Conservation (phyloP, 305 asterid species). For the Stenogyne calaminthoides region DNA sequence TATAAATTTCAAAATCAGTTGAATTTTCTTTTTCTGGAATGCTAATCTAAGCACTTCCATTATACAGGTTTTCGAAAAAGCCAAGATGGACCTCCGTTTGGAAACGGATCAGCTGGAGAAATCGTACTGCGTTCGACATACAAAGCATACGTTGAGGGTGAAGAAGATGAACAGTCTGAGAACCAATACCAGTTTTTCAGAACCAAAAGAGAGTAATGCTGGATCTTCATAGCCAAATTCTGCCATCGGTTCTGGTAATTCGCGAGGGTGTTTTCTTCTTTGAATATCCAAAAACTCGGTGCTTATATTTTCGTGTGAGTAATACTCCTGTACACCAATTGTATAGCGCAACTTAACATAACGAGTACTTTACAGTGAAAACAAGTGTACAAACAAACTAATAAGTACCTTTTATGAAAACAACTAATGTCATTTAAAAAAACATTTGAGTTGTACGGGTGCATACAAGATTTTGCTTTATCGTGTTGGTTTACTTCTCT, state of each 20-base stretch:
- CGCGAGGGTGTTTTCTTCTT: slow-evolving; percentile 50
- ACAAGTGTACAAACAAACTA: no score
- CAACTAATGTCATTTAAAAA: no score
- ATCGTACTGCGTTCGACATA: slow-evolving; percentile 82
- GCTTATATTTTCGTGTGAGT: no score
- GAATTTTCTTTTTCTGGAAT: no score
- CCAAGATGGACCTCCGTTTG: slow-evolving; percentile 80
- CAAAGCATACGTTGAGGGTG: slow-evolving; percentile 97
- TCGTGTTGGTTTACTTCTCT: background rate
- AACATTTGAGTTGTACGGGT: no score
- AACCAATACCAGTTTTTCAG: slow-evolving; percentile 37
- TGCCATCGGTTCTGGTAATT: slow-evolving; percentile 43
- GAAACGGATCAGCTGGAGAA: slow-evolving; percentile 84
- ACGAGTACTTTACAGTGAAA: no score
- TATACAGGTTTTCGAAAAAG: slow-evolving; percentile 89
- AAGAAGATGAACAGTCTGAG: slow-evolving; percentile 80
- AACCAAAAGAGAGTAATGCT: slow-evolving; percentile 29
- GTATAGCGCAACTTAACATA: no score
- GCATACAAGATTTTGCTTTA: no score
- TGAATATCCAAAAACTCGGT: slow-evolving; percentile 6
- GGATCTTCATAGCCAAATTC: slow-evolving; percentile 46
- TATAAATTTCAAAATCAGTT: no score
- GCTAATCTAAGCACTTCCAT: slow-evolving; percentile 76
- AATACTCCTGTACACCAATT: no score
- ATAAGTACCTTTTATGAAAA: no score